Base-by-base conservation (phyloP, 352 stramenopile species). In the Phytopythium chamaehyphon region DNA sequence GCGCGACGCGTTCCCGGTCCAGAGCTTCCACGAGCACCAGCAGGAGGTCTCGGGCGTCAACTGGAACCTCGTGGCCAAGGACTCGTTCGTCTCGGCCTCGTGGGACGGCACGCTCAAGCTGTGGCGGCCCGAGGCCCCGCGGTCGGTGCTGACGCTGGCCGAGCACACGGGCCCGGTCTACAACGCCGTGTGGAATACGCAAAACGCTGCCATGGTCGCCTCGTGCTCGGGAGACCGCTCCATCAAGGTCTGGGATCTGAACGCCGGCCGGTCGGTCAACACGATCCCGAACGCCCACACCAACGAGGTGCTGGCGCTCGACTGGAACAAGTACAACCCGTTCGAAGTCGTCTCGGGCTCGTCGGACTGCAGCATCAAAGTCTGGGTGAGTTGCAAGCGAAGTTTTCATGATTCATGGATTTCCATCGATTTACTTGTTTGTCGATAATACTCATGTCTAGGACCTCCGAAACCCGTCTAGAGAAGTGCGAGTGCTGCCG, bases 251-350 rank as follows among this genome's bases (percentile, higher is more conserved):
- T 96, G 83, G 81, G 84, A 96, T 36, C 59, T 93, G 6, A 84
- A 83, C 21, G 64, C 64, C 24, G 69, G 55, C 8, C 70, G 61
- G 0, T 84, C 76, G 0, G 51, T 85, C 23, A 70, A 64, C 2
- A 88, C 75, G 24, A 90, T 95, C 47, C 46, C 60, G 38, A 35
- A 60, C n/a, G 84, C 81, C 15, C 84, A 94, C 59, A 59, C 64
- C 40, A 87, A 87, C 37, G 89, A 96, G 48, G 84, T 96, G 39
- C 76, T 96, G 0, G 67, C 81, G 21, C 69, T 93, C 39, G 89
- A 97, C 65, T 97, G 89, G 89, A 95, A 95, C 74, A 96, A 96
- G 69, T 97, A 97, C 71, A 94, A 95, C 45, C 75, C 90, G 46
- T 90, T 88, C 40, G 64, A 95, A 61, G 59, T 96, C 51, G 83